Evolutionary conservation across 2,329 filamentous ascomycete genomes (phyloP).

Genomic region (Grosmannia penicillata): DNA sequence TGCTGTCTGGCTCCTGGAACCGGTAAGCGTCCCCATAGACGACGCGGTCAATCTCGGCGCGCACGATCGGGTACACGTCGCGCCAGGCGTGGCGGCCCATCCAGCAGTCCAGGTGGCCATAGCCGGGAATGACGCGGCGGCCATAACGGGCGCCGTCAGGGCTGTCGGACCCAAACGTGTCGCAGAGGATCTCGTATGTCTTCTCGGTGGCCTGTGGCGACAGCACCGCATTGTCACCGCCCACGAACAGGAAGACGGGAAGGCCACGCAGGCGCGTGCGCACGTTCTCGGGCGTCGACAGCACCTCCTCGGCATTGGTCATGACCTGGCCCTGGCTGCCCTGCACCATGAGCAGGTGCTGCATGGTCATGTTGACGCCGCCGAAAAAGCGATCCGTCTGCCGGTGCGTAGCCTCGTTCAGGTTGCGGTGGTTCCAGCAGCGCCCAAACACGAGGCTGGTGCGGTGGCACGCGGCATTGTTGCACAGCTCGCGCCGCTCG

Average conservation of each 20-base stretch:
- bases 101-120: constrained; percentile 48
- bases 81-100: constrained; percentile 44
- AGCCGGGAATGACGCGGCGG: constrained; percentile 37
- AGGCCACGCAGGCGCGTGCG: constrained; percentile 29
- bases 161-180: constrained; percentile 28
- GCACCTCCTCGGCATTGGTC: constrained; percentile 30
- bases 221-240: constrained; percentile 41
- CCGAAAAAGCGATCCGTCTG: constrained; percentile 47
- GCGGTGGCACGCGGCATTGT: constrained; percentile 46
- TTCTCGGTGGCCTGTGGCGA: constrained; percentile 36
- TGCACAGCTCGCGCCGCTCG: constrained; percentile 40
- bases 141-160: constrained; percentile 27
- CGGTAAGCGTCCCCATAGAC: constrained; percentile 24
- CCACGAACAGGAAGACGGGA: constrained; percentile 41
- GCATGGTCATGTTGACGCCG: constrained; percentile 44
- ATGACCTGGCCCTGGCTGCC: constrained; percentile 36
- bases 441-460: constrained; percentile 44
- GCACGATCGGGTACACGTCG: constrained; percentile 43
- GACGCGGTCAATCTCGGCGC: constrained; percentile 39
- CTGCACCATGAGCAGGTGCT: constrained; percentile 41
- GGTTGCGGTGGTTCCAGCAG: constrained; percentile 49
- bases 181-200: constrained; percentile 36
- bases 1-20: constrained; percentile 27
- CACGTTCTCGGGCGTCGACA: constrained; percentile 36
- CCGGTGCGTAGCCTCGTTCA: constrained; percentile 50